phyloP scores from a whole-genome alignment of 768 basidiomycete genomes.

The Boletus sp. region DNA sequence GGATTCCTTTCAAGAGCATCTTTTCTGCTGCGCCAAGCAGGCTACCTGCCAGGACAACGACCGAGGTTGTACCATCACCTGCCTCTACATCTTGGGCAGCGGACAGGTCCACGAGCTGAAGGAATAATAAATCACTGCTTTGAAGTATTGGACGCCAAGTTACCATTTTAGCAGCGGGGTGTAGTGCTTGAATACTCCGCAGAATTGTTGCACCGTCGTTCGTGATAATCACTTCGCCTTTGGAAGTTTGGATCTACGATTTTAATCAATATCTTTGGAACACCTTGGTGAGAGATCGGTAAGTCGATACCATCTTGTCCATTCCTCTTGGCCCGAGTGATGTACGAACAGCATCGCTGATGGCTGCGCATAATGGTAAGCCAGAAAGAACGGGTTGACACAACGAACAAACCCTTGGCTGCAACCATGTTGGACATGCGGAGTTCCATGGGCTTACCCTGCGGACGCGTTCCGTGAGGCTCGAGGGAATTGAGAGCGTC shows the following conservation, averaged over 20 bases:
- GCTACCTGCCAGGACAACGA: conserved; percentile 94
- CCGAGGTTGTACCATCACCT: conserved; percentile 96
- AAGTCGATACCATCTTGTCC: conserved; percentile 90
- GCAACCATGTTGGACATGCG: conserved; percentile 97
- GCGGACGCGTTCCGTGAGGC: conserved; percentile 28
- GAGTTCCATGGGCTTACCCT: conserved; percentile 99
- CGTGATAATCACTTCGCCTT: conserved; percentile 96
- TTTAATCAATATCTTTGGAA: conserved; percentile 10
- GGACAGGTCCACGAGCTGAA: conserved; percentile 92
- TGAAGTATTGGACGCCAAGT: background rate
- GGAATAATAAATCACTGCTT: background rate
- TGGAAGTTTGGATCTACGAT: conserved; percentile 85
- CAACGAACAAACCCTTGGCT: conserved; percentile 71
- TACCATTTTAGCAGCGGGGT: conserved; percentile 98
- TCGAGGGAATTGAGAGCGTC: background rate
- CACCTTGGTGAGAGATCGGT: conserved; percentile 10
- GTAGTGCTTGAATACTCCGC: conserved; percentile 91
- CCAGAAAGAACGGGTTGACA: background rate
- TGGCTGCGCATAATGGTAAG: conserved; percentile 51
- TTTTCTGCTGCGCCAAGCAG: conserved; percentile 94
- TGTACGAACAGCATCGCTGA: conserved; percentile 95
- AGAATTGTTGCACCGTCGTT: conserved; percentile 99
- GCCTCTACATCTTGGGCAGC: conserved; percentile 98
- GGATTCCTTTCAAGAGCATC: conserved; percentile 94
- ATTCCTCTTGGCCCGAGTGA: conserved; percentile 96